phyloP scores from a whole-genome alignment of 495 filamentous ascomycete genomes.

The Penicillium turbatum region DNA sequence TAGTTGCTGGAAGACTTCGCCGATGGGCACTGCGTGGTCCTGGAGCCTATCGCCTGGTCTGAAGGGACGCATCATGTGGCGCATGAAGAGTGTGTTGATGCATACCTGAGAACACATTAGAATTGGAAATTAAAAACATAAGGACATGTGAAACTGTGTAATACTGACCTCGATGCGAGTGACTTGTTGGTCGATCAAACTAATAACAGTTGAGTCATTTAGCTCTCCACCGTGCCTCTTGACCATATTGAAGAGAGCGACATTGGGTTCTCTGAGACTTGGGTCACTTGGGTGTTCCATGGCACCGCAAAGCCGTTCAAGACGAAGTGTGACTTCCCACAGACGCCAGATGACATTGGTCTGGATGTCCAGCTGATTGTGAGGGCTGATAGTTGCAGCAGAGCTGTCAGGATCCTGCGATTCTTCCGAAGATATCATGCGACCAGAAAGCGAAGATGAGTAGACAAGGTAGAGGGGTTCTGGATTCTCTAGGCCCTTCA shows the following conservation, averaged over 20 bases:
- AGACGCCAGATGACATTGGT: conserved; percentile 81
- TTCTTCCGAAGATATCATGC: conserved; percentile 59
- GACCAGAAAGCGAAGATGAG: conserved; percentile 79
- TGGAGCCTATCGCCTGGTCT: conserved; percentile 38
- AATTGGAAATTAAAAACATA: conserved; percentile 1
- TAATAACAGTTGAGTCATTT: conserved; percentile 76
- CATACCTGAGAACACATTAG: conserved; percentile 48
- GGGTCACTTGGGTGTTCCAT: conserved; percentile 61
- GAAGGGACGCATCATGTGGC: conserved; percentile 59
- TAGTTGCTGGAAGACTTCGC: conserved; percentile 45
- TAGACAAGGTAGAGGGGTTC: conserved; percentile 93
- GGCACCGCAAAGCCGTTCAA: conserved; percentile 88
- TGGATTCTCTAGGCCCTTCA: conserved; percentile 97
- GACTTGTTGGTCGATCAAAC: conserved; percentile 90
- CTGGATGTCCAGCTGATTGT: conserved; percentile 64
- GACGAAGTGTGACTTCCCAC: conserved; percentile 81
- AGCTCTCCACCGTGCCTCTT: conserved; percentile 79
- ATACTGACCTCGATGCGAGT: conserved; percentile 84
- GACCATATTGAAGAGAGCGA: conserved; percentile 76
- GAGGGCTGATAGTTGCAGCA: conserved; percentile 43
- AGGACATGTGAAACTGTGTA: background rate
- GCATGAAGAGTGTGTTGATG: conserved; percentile 59
- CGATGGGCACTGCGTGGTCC: conserved; percentile 51
- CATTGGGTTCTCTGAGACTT: conserved; percentile 67
- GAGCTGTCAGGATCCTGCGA: conserved; percentile 31